A percentile compares a stretch with the other conserved stretches of the same genome.
These are phyloP conservation scores for Porphyrellus sp. DNA, from an alignment of 1,284 basidiomycete species.

Conservation along the genomic window DNA sequence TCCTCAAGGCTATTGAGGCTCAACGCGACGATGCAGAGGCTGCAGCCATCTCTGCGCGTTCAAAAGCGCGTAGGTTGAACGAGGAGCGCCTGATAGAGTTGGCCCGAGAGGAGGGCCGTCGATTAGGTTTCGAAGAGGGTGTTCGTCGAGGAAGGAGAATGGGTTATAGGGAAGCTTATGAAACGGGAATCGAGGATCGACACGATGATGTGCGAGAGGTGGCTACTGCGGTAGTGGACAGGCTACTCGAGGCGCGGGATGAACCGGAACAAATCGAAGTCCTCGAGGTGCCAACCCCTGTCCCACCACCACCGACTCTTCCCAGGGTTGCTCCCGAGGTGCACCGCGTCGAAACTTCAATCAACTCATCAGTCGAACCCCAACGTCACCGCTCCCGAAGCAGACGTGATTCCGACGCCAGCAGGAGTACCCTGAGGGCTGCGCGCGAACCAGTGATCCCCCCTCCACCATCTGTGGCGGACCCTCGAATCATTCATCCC, in stretches of 20 bases:
- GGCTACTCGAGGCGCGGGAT: constrained; percentile 27
- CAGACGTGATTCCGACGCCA: constrained; percentile 18
- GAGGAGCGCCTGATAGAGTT: constrained; percentile 45
- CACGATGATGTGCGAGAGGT: constrained; percentile 21
- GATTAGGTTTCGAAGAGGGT: constrained; percentile 52
- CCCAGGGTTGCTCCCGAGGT: constrained; percentile 26
- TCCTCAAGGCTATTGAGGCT: constrained; percentile 42
- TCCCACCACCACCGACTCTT: constrained; percentile 16
- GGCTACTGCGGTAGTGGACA: constrained; percentile 23
- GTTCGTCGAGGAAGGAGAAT: constrained; percentile 47
- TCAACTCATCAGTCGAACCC: constrained; percentile 23
- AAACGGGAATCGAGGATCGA: constrained; percentile 13
- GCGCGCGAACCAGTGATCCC: constrained; percentile 11
- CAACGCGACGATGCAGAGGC: constrained; percentile 52
- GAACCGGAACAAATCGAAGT: constrained; percentile 26
- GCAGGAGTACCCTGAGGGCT: constrained; percentile 18
- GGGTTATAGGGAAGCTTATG: constrained; percentile 26
- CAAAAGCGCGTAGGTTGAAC: constrained; percentile 45
- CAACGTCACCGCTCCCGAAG: constrained; percentile 20
- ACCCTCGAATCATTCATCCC: constrained; percentile 13
- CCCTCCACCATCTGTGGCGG: constrained; percentile 9
- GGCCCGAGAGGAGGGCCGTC: constrained; percentile 55
- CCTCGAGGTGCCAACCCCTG: constrained; percentile 13
- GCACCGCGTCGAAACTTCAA: constrained; percentile 21
- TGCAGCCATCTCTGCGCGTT: constrained; percentile 44